Evolutionary conservation across 371 early-diverging fungal genomes (phyloP).

Genomic region (Funneliformis caledonium): DNA sequence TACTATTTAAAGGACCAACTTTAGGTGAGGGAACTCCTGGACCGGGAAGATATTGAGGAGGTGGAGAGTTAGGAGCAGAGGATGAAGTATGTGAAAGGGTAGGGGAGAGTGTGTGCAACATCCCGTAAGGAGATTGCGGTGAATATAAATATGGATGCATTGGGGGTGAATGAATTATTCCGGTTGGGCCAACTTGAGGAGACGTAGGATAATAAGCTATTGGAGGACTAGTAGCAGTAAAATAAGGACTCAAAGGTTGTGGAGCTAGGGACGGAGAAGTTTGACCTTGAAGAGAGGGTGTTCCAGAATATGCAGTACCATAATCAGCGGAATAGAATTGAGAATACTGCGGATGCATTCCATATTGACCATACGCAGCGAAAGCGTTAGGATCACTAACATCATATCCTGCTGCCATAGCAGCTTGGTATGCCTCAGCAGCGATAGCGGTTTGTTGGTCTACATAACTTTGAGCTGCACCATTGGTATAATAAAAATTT

Average conservation of each 20-base stretch:
- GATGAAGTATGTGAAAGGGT: conserved; percentile 43
- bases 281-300: conserved; percentile 38
- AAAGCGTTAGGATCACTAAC: conserved; percentile 40
- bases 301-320: conserved; percentile 38
- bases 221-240: conserved; percentile 34
- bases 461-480: conserved; percentile 12
- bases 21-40: conserved; percentile 39
- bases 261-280: conserved; percentile 39
- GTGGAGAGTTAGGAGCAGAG: conserved; percentile 43
- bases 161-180: conserved; percentile 39
- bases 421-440: conserved; percentile 36
- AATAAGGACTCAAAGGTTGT: conserved; percentile 39
- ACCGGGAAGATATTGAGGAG: conserved; percentile 30
- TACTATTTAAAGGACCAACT: conserved; percentile 27
- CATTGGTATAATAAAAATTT: conserved; percentile 40
- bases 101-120: conserved; percentile 38
- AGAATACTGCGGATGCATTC: conserved; percentile 39
- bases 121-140: conserved; percentile 34
- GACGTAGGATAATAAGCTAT: conserved; percentile 41
- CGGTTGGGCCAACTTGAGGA: conserved; percentile 39
- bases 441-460: conserved; percentile 36
- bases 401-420: conserved; percentile 40
- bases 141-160: conserved; percentile 37
- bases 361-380: conserved; percentile 39
- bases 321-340: conserved; percentile 37